Percentiles rank a stretch among this genome's conserved stretches.
Conservation (phyloP, 2,329 filamentous ascomycete genomes). For the Acarospora socialis region DNA sequence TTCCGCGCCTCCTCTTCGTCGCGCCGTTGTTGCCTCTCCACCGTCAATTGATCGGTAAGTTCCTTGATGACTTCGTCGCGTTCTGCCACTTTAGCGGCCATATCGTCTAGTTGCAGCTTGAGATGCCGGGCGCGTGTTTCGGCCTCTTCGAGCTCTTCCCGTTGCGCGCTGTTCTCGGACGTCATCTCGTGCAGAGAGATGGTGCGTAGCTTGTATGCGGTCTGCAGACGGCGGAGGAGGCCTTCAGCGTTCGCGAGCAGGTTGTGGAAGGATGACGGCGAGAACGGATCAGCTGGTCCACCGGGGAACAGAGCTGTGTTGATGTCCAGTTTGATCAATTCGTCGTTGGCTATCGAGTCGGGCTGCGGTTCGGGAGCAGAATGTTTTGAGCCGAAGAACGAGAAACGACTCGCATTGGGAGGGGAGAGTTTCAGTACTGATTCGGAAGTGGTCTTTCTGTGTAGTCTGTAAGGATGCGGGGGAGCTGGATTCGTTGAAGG, state of each 20-base stretch:
- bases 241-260: conserved; percentile 42
- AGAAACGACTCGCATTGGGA: conserved; percentile 24
- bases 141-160: conserved; percentile 48
- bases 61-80: conserved; percentile 43
- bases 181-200: conserved; percentile 36
- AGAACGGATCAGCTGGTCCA: conserved; percentile 33
- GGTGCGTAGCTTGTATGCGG: conserved; percentile 39
- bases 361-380: conserved; percentile 17
- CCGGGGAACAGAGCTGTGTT: conserved; percentile 39
- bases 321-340: conserved; percentile 41
- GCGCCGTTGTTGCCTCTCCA: conserved; percentile 27
- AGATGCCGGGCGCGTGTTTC: conserved; percentile 42
- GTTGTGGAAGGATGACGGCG: conserved; percentile 41
- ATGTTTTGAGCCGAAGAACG: conserved; percentile 28
- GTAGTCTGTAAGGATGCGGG: conserved; percentile 13
- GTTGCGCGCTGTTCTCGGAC: conserved; percentile 41
- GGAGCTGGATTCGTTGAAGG: conserved; percentile 11
- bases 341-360: conserved; percentile 30
- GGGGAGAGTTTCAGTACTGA: conserved; percentile 23
- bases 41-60: conserved; percentile 33
- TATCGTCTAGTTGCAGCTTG: conserved; percentile 46
- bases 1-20: conserved; percentile 26
- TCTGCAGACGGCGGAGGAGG: conserved; percentile 40
- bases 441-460: conserved; percentile 20
- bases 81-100: conserved; percentile 40